These are phyloP conservation scores for Rubroboletus pulcherrimus DNA, from an alignment of 768 basidiomycete genomes.

Conservation along the genomic window DNA sequence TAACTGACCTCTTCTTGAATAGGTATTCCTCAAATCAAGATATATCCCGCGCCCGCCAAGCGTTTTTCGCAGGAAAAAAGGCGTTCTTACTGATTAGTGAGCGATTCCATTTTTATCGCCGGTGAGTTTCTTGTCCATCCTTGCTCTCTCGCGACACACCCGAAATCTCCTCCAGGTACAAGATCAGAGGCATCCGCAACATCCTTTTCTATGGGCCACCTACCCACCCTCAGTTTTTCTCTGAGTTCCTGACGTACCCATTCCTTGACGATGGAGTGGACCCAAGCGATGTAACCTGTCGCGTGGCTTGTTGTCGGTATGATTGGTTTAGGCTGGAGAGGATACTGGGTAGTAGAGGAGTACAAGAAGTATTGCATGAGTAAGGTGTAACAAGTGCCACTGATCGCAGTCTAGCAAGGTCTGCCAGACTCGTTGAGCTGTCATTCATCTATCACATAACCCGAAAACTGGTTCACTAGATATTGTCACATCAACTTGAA, in stretches of 20 bases:
- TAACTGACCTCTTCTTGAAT: not conserved
- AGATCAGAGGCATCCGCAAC: constrained; percentile 88
- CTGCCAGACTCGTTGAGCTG: too few relatives aligned
- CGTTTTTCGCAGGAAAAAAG: constrained; percentile 86
- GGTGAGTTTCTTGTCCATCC: constrained; percentile 39
- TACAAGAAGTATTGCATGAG: constrained; percentile 13
- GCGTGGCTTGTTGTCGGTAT: constrained; percentile 81
- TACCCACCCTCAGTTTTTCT: constrained; percentile 87
- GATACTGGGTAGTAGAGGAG: constrained; percentile 41
- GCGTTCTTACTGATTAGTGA: constrained; percentile 89
- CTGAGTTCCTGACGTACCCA: constrained; percentile 84
- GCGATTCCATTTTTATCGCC: constrained; percentile 96
- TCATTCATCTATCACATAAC: too few relatives aligned
- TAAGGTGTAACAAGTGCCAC: not conserved
- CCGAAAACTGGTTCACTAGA: not conserved
- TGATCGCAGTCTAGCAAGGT: too few relatives aligned
- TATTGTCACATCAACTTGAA: too few relatives aligned
- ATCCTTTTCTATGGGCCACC: constrained; percentile 92
- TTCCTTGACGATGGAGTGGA: constrained; percentile 92
- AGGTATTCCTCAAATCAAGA: constrained; percentile 94
- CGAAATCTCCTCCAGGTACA: constrained; percentile 57
- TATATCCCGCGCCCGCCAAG: constrained; percentile 88
- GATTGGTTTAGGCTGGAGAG: constrained; percentile 87
- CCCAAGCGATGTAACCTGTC: constrained; percentile 74
- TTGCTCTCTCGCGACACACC: not conserved